A percentile compares a stretch with the other conserved stretches of the same genome.
Conservation (phyloP, 2,329 filamentous ascomycete species). For the Davidsoniella neocaledoniae region DNA sequence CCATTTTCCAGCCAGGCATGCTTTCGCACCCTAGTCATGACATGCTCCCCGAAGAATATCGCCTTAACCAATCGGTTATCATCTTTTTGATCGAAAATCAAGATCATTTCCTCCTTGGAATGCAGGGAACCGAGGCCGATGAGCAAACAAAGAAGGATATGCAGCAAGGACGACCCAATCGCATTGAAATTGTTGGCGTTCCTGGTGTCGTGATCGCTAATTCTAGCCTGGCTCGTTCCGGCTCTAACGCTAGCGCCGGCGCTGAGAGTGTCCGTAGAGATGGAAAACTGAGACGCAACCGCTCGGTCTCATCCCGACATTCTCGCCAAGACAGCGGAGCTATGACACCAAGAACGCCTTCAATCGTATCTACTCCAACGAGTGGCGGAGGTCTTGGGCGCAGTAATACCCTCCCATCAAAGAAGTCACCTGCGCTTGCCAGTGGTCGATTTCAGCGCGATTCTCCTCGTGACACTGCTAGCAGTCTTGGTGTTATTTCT, state of each 20-base stretch:
- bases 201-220: conserved; percentile 20
- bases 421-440: conserved; percentile 59
- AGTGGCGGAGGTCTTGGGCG: conserved; percentile 32
- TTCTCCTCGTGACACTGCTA: conserved; percentile 13
- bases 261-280: conserved; percentile 74
- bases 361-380: conserved; percentile 34
- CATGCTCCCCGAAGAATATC: conserved; percentile 89
- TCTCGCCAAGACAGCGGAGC: conserved; percentile 9
- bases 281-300: conserved; percentile 67
- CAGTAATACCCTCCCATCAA: conserved; percentile 89
- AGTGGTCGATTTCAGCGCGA: conserved; percentile 45
- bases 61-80: conserved; percentile 86
- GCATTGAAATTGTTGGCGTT: conserved; percentile 15
- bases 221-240: conserved; percentile 45
- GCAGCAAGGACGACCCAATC: conserved; percentile 47
- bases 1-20: conserved; percentile 95
- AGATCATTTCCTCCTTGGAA: conserved; percentile 93
- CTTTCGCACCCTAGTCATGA: conserved; percentile 86
- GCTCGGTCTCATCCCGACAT: conserved; percentile 71
- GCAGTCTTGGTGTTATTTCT: conserved; percentile 7
- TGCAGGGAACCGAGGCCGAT: conserved; percentile 97
- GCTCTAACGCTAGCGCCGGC: conserved; percentile 76
- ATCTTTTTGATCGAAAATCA: conserved; percentile 98
- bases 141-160: conserved; percentile 52
- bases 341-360: conserved; percentile 8